These are phyloP conservation scores for Argentina anserina DNA, from an alignment of 306 rosid genomes.

Conservation along the genomic window DNA sequence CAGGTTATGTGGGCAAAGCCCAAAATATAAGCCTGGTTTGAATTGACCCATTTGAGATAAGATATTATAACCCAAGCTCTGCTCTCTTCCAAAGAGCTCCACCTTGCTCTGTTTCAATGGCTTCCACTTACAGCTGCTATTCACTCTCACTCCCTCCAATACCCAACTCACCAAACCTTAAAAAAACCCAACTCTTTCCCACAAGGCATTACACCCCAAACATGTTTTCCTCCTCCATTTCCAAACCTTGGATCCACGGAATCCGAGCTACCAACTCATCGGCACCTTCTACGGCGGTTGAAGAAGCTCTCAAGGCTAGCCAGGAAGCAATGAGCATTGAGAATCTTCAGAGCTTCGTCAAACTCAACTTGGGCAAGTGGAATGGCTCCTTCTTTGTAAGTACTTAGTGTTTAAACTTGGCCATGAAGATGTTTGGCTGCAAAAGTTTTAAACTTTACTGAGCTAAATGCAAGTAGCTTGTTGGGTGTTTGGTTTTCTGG, in stretches of 20 bases:
- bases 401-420: neutral
- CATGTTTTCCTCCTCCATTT: conserved; percentile 16
- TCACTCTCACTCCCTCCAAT: conserved; percentile 36
- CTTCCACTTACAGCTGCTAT: conserved; percentile 39
- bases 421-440: neutral
- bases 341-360: conserved; percentile 56
- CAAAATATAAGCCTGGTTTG: conserved; percentile 3
- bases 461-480: neutral
- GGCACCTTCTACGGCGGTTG: conserved; percentile 29
- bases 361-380: conserved; percentile 76
- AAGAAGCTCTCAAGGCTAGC: conserved; percentile 32
- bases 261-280: conserved; percentile 44
- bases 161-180: conserved; percentile 22
- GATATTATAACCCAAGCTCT: neutral
- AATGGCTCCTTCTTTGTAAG: conserved; percentile 84
- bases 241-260: conserved; percentile 22
- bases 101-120: conserved; percentile 34
- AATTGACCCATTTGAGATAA: conserved; percentile 12
- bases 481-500: conserved; percentile 2
- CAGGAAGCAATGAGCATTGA: conserved; percentile 70
- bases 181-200: conserved; percentile 18
- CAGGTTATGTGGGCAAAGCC: neutral
- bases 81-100: neutral
- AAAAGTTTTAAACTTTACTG: neutral
- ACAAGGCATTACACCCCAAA: conserved; percentile 9